Base-by-base conservation (phyloP, 2,329 filamentous ascomycete species). In the Reticulascus tulasneorum region DNA sequence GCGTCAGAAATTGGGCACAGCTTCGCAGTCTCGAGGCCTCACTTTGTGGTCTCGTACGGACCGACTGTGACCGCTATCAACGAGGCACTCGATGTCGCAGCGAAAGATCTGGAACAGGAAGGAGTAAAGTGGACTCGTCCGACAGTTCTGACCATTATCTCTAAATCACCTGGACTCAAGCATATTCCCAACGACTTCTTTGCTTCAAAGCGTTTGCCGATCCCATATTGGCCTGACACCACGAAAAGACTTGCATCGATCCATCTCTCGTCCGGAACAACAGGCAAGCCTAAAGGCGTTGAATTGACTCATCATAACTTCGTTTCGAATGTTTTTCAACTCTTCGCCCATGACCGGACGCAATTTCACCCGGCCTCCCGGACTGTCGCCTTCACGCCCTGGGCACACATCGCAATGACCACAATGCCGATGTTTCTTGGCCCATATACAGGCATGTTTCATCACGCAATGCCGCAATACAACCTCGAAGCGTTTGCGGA, bases 231-330 rank as follows among this genome's bases (percentile, higher is more conserved):
- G 47, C 6, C 37, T 0, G 53, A 67, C 36, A 64, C 61, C 0
- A 35, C 48, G 0, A 42, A 44, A 11, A 55, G 60, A 12, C 40
- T 63, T 6, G 63, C 63, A 5, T 62, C 60, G 2, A 64, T 66
- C 15, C 62, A 65, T 30, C 44, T 53, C 9, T 54, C 51, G 2
- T 38, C 64, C 56, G 91, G 91, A 7, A 97, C 91, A 0, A 96
- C 91, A 0, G 91, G 91, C 3, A 66, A 89, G 33, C 90, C 91
- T 0, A 97, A 97, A 61, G 91, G 90, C 12, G 91, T 96, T 11
- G 85, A 87, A 76, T 69, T 96, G 21, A 84, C 79, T 7, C 91
- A 97, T 60, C 60, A 66, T 46, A 96, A 96, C 56, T 81, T 95
- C 41, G 76, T 94, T 9, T 67, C 86, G 40, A 94, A 95, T 58